Evolutionary conservation across 1,284 basidiomycete genomes (phyloP).

Genomic region (Lentinus polychrous): DNA sequence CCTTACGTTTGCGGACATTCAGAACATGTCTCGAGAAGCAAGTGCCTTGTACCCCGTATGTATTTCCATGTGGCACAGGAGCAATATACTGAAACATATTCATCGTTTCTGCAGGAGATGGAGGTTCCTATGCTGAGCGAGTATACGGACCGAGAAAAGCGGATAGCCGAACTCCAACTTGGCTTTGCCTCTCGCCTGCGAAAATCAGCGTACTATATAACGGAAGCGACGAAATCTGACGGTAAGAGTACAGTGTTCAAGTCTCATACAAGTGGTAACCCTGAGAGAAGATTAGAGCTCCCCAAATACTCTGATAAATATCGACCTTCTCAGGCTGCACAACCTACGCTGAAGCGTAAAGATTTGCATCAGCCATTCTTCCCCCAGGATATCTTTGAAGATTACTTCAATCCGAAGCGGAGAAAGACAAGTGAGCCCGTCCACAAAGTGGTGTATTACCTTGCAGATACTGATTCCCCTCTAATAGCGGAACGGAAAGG

Average conservation of each 20-base stretch:
- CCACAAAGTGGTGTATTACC: background rate
- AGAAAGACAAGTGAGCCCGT: slow-evolving; percentile 38
- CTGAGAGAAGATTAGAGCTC: slow-evolving; percentile 40
- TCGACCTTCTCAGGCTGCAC: slow-evolving; percentile 48
- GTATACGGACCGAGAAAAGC: slow-evolving; percentile 54
- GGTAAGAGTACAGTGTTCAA: slow-evolving; percentile 33
- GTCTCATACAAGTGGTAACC: background rate
- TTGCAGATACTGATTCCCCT: slow-evolving; percentile 1
- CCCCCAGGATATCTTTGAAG: slow-evolving; percentile 67
- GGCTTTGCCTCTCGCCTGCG: slow-evolving; percentile 59
- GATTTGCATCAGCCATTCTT: slow-evolving; percentile 72
- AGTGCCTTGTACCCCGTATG: slow-evolving; percentile 74
- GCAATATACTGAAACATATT: slow-evolving; percentile 4
- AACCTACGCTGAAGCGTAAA: slow-evolving; percentile 59
- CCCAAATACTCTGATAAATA: slow-evolving; percentile 79
- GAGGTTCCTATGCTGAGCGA: slow-evolving; percentile 60
- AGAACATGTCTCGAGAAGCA: slow-evolving; percentile 64
- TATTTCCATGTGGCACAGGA: background rate
- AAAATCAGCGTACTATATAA: slow-evolving; percentile 64
- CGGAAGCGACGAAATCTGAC: slow-evolving; percentile 59
- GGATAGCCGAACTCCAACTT: slow-evolving; percentile 56
- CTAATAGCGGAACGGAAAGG: slow-evolving; percentile 28
- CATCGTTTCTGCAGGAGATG: slow-evolving; percentile 36
- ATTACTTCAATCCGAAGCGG: slow-evolving; percentile 70
- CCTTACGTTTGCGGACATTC: slow-evolving; percentile 70